These are phyloP conservation scores for Alternaria conjuncta DNA, from an alignment of 2,329 filamentous ascomycete genomes.

Conservation along the genomic window DNA sequence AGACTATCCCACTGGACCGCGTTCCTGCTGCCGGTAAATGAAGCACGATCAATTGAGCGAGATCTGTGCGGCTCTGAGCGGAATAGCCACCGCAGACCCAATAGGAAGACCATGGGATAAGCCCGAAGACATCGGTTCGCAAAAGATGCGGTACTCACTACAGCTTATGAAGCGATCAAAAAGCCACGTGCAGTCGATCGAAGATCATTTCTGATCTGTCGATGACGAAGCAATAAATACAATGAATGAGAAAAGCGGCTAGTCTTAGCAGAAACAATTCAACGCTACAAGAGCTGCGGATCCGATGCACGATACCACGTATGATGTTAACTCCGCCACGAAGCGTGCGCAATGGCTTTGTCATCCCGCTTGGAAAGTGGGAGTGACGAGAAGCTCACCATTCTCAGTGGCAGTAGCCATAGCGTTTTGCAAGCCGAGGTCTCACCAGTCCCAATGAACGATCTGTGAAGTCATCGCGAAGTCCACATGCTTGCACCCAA, in stretches of 20 bases:
- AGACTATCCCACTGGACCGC: neutral
- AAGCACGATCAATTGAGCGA: neutral
- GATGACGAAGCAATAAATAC: neutral
- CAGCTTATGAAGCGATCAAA: neutral
- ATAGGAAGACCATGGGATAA: neutral
- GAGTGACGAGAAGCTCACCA: neutral
- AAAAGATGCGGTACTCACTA: neutral
- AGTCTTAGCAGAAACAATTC: neutral
- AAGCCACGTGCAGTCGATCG: neutral
- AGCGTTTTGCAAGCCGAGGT: neutral
- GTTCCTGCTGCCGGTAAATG: neutral
- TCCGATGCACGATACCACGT: neutral
- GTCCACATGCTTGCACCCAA: neutral
- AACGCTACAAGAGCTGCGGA: neutral
- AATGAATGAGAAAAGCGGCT: neutral
- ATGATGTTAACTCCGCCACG: neutral
- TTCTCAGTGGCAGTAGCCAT: neutral
- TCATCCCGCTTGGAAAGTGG: neutral
- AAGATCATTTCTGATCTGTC: neutral
- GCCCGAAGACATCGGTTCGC: neutral
- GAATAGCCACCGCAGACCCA: neutral
- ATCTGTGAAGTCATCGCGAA: neutral
- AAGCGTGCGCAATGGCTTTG: neutral
- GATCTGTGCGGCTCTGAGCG: neutral
- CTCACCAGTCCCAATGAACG: neutral